Percentiles rank a stretch among this genome's conserved stretches.
Conservation (phyloP, 2,329 filamentous ascomycete species). For the Blumeria graminis region DNA sequence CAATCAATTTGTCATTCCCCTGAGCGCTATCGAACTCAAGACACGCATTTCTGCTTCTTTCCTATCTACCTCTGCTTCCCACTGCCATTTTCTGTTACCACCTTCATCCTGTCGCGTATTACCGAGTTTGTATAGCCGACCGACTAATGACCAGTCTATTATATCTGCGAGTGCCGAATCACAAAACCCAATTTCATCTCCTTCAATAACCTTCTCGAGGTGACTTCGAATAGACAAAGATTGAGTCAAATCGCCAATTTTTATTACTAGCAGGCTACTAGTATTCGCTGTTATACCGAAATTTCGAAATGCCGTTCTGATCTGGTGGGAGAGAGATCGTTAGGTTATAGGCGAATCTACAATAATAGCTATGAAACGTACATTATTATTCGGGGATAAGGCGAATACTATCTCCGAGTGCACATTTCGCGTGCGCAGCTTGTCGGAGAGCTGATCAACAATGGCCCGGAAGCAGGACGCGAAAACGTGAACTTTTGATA, state of each 20-base stretch:
- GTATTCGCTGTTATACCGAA: background rate
- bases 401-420: constrained; percentile 32
- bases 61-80: constrained; percentile 17
- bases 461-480: constrained; percentile 26
- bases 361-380: constrained; percentile 8
- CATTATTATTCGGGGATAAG: constrained; percentile 29
- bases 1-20: constrained; percentile 22
- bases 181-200: background rate
- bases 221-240: background rate
- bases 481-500: constrained; percentile 23
- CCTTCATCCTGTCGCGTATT: background rate
- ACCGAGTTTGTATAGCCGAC: background rate
- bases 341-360: too few species aligned
- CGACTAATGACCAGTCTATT: background rate
- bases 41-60: constrained; percentile 43
- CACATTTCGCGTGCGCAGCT: constrained; percentile 25
- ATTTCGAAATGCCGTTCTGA: background rate
- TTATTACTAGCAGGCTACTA: background rate
- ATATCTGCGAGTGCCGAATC: background rate
- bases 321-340: background rate
- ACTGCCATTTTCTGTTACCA: constrained; percentile 5
- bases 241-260: background rate
- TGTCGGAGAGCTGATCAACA: constrained; percentile 19
- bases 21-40: constrained; percentile 54
- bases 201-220: background rate